Evolutionary conservation across 139 green algal genomes (phyloP).

Genomic region (Astrephomene gubernaculifera): DNA sequence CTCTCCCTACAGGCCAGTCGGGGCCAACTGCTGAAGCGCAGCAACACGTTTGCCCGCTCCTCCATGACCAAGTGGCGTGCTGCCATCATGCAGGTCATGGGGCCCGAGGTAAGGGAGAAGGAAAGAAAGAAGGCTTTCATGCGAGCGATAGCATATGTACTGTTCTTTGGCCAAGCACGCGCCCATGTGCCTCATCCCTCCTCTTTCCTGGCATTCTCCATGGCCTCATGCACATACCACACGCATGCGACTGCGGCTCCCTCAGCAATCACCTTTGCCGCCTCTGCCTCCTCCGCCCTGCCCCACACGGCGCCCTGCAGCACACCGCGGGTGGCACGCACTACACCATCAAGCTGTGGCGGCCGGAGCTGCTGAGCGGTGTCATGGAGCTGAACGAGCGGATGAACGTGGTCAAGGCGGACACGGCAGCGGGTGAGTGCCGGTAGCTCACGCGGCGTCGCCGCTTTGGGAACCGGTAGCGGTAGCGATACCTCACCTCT

Average conservation of each 20-base stretch:
- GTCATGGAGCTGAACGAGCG: slow-evolving; percentile 38
- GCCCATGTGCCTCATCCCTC: too few relatives aligned
- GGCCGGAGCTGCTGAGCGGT: slow-evolving; percentile 38
- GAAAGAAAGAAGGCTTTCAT: neutral
- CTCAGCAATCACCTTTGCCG: too few relatives aligned
- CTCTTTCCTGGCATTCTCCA: too few relatives aligned
- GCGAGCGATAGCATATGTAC: too few relatives aligned
- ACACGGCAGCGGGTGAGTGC: slow-evolving; percentile 16
- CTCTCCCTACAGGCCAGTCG: too few relatives aligned
- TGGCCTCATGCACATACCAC: too few relatives aligned
- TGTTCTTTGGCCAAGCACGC: too few relatives aligned
- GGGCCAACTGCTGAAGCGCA: neutral
- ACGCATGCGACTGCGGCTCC: too few relatives aligned
- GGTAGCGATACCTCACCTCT: too few relatives aligned
- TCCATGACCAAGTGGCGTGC: neutral
- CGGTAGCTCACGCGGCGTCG: neutral
- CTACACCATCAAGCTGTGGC: slow-evolving; percentile 46
- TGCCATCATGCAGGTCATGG: slow-evolving; percentile 42
- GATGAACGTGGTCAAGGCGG: slow-evolving; percentile 13
- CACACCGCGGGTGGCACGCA: slow-evolving; percentile 23
- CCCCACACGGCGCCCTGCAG: neutral
- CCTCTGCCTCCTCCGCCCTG: too few relatives aligned
- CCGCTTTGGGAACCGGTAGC: neutral
- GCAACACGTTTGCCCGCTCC: neutral
- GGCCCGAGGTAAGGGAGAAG: slow-evolving; percentile 19